Evolutionary conservation across 495 filamentous ascomycete genomes (phyloP), one percentile per base, ranked within the genome.

Genomic region (Aspergillus sparsus): DNA sequence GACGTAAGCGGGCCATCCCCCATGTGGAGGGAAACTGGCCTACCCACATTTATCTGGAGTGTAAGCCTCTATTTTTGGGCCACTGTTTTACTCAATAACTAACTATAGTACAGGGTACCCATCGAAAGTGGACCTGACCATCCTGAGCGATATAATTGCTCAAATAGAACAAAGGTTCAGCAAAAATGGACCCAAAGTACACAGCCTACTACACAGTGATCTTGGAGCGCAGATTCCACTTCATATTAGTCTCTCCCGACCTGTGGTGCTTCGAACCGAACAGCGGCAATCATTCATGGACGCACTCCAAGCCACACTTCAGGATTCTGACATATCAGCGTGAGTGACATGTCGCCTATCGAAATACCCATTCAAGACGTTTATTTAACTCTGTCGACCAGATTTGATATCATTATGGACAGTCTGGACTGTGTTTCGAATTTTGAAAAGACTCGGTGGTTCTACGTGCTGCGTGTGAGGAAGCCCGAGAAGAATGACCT

Each of bases 1-100:
- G 94, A 33, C 84, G 92, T 44, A 89, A 87, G 67, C 82, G 94
- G 27, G 83, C 84, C 44, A 89, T 85, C 44, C 93, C 94, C 3
- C 94, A 98, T 72, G 76, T 93, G 11, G 83, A 89, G 53, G 94
- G 94, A 21, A 89, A 90, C 74, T 98, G 94, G 94, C 90, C 94
- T 2, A 92, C 86, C 15, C 92, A 97, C 72, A 65, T 97, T 18
- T 98, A 95, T 71, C 78, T 98, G 56, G 93, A 98, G 79, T 98
- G 93, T 93, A 80, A 70, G 86, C 76, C n/a, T 56, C 31, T 53
- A 16, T 55, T 53, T 6, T 27, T 56, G 7, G 47, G 21, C 16
- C 49, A 52, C 36, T 61, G 37, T 18, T 27, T 36, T 0, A 42
- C 18, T 37, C 49, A 9, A 27, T 16, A 55, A 55, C 79, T 76